Evolutionary conservation across 495 filamentous ascomycete species (phyloP), one percentile per base, ranked within the genome.

Genomic region (Trichocladium antarcticum): DNA sequence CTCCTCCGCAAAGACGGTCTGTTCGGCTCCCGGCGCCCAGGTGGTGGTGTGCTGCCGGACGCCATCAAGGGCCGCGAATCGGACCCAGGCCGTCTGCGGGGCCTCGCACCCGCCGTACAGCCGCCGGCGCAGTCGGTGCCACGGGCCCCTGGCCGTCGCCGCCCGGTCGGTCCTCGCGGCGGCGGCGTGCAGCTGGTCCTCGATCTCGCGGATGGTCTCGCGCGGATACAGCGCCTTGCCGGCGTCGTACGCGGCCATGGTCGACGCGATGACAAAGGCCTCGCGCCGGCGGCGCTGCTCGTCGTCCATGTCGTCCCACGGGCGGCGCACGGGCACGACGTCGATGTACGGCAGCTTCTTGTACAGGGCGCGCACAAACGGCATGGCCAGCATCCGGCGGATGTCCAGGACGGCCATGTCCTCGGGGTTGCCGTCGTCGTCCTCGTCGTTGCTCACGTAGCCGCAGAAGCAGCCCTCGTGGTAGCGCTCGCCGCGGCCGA

Each of bases 161-260:
- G 4, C 8, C 24, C 24, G 3, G 4, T 27, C 24, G 8, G 4
- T 27, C 24, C 24, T 27, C 24, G 3, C 24, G 4, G 4, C 24
- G 4, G 24, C 24, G 4, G 24, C 24, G 4, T 8, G 21, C 39
- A 57, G 39, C 32, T 57, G 54, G 14, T 51, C 20, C 37, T 57
- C 54, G 24, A 57, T 29, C 0, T 21, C 12, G 5, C 8, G 41
- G 31, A 57, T 57, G 16, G 41, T 50, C 16, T 37, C 11, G 8
- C 54, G 40, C 12, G 49, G 28, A 49, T 57, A 57, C 5, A 57
- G 50, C 27, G 54, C 49, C 19, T 53, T 57, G 45, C 50, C 54
- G 6, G 28, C 21, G 49, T 24, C 1, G 42, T 57, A 57, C 45
- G 44, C 42, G 32, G 28, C 21, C 1, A 35, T 28, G 21, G 54